Conservation (phyloP, 2,329 filamentous ascomycete species). For the Aspergillus pseudoterreus region DNA sequence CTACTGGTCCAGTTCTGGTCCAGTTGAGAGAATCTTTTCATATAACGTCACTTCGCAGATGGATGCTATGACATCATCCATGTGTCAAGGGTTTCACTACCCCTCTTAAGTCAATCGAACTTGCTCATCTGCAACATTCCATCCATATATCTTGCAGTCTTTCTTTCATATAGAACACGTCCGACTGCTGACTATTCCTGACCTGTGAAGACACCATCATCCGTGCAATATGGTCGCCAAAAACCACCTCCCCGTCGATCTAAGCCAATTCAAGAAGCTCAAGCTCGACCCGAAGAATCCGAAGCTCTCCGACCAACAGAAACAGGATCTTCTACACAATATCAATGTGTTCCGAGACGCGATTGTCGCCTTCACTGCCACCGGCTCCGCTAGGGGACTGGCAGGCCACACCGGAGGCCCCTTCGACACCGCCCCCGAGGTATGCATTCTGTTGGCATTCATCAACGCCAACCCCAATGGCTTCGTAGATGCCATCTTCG, state of each 20-base stretch:
- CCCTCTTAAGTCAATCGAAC: too few species aligned
- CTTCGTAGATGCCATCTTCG: constrained; percentile 34
- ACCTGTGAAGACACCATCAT: too few species aligned
- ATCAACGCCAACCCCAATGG: constrained; percentile 31
- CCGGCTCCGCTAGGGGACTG: constrained; percentile 35
- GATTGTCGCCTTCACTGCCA: constrained; percentile 38
- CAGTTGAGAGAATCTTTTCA: too few species aligned
- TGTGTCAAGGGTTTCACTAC: too few species aligned
- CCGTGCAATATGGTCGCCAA: too few species aligned
- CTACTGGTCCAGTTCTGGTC: too few species aligned
- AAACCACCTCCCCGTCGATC: constrained; percentile 25
- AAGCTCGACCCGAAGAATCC: constrained; percentile 31
- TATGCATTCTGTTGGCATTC: constrained; percentile 37
- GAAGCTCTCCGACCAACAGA: constrained; percentile 33
- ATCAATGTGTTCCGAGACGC: constrained; percentile 39
- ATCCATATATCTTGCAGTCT: too few species aligned
- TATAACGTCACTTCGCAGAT: too few species aligned
- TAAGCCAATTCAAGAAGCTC: constrained; percentile 34
- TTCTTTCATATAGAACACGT: too few species aligned
- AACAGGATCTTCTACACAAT: constrained; percentile 34
- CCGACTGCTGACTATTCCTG: too few species aligned
- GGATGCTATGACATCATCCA: too few species aligned
- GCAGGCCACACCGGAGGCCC: constrained; percentile 39
- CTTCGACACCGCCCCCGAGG: constrained; percentile 39
- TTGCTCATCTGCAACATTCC: too few species aligned